phyloP scores from a whole-genome alignment of 2,329 filamentous ascomycete species.

The Domatiomyces catenatus region DNA sequence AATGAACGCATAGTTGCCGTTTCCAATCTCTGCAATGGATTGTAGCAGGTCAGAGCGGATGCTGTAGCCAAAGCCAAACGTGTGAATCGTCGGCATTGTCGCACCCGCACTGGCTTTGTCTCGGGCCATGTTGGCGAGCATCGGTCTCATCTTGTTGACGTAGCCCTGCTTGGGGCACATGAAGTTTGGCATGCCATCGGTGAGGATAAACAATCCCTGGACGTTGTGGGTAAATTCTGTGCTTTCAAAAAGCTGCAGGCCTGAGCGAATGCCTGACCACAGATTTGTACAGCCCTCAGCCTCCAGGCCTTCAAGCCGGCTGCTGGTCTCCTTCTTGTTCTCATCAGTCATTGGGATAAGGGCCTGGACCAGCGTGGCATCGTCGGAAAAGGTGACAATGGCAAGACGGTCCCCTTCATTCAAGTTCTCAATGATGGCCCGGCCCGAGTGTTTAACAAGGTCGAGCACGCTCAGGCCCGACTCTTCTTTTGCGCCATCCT shows the following conservation, averaged over 20 bases:
- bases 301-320: constrained; percentile 30
- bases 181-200: constrained; percentile 34
- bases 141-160: constrained; percentile 35
- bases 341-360: constrained; percentile 33
- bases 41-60: constrained; percentile 41
- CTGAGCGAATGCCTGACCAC: constrained; percentile 42
- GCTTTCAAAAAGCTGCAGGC: constrained; percentile 33
- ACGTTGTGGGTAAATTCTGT: constrained; percentile 18
- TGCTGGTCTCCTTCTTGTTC: constrained; percentile 31
- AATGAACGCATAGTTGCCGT: constrained; percentile 47
- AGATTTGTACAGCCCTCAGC: constrained; percentile 36
- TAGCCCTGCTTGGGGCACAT: constrained; percentile 41
- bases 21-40: constrained; percentile 42
- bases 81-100: constrained; percentile 31
- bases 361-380: constrained; percentile 30
- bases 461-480: constrained; percentile 42
- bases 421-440: constrained; percentile 43
- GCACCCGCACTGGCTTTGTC: background rate
- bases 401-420: constrained; percentile 40
- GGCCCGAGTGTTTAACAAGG: constrained; percentile 44
- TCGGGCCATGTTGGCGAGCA: constrained; percentile 16
- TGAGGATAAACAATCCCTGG: constrained; percentile 22
- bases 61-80: constrained; percentile 40
- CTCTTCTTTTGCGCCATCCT: constrained; percentile 24
- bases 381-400: constrained; percentile 39